A percentile compares a stretch with the other conserved stretches of the same genome.
phyloP scores from a whole-genome alignment of 768 basidiomycete species.

The Podaxis carcinomalis region DNA sequence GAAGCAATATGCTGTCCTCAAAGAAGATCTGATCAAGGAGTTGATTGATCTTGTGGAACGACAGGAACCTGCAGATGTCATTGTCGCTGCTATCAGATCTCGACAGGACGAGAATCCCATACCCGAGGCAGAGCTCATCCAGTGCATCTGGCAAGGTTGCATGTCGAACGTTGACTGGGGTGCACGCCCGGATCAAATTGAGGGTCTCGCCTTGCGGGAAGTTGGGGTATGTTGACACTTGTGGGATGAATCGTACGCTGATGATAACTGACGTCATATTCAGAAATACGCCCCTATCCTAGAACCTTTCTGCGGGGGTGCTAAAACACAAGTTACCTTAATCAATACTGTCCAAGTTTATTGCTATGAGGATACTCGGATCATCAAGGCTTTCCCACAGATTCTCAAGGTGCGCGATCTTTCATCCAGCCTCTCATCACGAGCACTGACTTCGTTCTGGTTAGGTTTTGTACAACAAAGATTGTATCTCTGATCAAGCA shows the following conservation, averaged over 20 bases:
- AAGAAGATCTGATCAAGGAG: constrained; percentile 67
- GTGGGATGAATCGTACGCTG: background rate
- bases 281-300: constrained; percentile 84
- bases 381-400: constrained; percentile 93
- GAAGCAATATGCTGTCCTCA: constrained; percentile 79
- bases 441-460: constrained; percentile 1
- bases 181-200: constrained; percentile 88
- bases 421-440: background rate
- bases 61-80: constrained; percentile 66
- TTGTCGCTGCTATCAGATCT: constrained; percentile 65
- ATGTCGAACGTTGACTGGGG: constrained; percentile 87
- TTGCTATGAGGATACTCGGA: constrained; percentile 93
- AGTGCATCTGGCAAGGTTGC: constrained; percentile 90
- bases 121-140: constrained; percentile 78
- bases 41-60: constrained; percentile 68
- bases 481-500: constrained; percentile 92
- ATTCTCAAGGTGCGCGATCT: constrained; percentile 74
- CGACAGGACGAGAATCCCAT: constrained; percentile 78
- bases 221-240: constrained; percentile 59
- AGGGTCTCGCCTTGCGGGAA: constrained; percentile 83
- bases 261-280: background rate
- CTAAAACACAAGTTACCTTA: constrained; percentile 89
- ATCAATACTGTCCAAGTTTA: constrained; percentile 95
- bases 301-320: constrained; percentile 83
- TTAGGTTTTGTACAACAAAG: constrained; percentile 91